Conservation (phyloP, 2,329 filamentous ascomycete species). For the Dendrostoma leiphaemia region DNA sequence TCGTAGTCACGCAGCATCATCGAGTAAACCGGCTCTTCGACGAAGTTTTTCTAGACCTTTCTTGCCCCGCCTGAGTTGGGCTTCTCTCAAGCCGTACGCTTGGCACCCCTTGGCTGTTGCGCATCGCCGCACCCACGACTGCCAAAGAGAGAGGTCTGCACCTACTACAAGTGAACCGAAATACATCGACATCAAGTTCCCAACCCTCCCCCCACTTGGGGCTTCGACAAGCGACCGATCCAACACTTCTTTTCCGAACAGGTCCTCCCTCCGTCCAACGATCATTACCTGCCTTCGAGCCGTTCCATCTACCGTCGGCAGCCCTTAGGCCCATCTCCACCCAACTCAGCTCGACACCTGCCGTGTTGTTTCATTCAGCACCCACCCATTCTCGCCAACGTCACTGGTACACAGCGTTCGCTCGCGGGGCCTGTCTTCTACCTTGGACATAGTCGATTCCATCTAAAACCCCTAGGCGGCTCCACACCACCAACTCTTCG, state of each 20-base stretch:
- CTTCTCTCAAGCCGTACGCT: conserved; percentile 35
- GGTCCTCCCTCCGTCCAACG: neutral
- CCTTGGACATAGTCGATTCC: neutral
- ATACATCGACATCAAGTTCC: neutral
- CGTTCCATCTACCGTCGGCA: neutral
- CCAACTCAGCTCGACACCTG: neutral
- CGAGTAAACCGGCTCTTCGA: conserved; percentile 69
- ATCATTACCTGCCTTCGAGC: neutral
- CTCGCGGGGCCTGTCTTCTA: neutral
- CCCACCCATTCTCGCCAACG: neutral
- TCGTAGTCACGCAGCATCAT: conserved; percentile 84
- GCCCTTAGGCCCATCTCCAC: neutral
- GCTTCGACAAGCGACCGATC: neutral
- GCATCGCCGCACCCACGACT: conserved; percentile 21
- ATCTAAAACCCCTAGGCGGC: neutral
- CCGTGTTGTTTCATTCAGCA: neutral
- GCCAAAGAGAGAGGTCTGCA: neutral
- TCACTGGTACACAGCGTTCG: neutral
- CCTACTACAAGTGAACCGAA: neutral
- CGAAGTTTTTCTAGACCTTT: conserved; percentile 63
- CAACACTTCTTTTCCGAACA: neutral
- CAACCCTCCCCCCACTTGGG: neutral
- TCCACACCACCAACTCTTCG: neutral
- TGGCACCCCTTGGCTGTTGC: no score
- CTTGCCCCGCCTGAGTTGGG: conserved; percentile 51